Base-by-base conservation (phyloP, 1,284 basidiomycete species). In the Veloporphyrellus conicus region DNA sequence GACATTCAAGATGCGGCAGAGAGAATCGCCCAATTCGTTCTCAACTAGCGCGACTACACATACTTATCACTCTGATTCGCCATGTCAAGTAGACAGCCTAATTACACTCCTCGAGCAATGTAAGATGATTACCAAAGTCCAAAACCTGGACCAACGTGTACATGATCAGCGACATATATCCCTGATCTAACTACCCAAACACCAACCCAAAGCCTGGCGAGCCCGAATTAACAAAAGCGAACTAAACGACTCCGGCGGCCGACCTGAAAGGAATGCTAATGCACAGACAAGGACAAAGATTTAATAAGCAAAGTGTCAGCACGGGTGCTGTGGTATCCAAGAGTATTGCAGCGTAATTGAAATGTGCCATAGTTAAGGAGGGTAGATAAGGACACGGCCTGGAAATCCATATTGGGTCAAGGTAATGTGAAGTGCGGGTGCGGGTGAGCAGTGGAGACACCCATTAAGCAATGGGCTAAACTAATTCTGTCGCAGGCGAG, bases 281-380 rank as follows among this genome's bases (percentile, higher is more conserved):
- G 34, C 47, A 54, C 34, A 48, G 39, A 47, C n/a, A n/a, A n/a
- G n/a, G n/a, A n/a, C n/a, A n/a, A n/a, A n/a, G n/a, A n/a, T n/a
- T n/a, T n/a, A n/a, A n/a, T n/a, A n/a, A n/a, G n/a, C n/a, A 19
- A 37, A 37, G 12, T 15, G 37, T 44, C 35, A 48, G 39, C 53
- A 43, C 38, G 35, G 9, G 47, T 52, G 47, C 41, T 18, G 27
- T 55, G 61, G 58, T 60, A 60, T 63, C 58, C 61, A 60, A 63
- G 41, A 60, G 46, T 50, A 48, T 50, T 56, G 58, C 50, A 38
- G 33, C 27, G 42, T 57, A 45, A 37, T 41, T 48, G 33, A 44
- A 40, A 41, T 35, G 35, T 58, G 50, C 38, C 48, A 44, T 43
- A 50, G 40, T 53, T 34, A 52, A 39, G 25, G 20, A 42, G n/a